These are phyloP conservation scores for Globisporangium radiosum DNA, from an alignment of 352 stramenopile species.

Conservation along the genomic window DNA sequence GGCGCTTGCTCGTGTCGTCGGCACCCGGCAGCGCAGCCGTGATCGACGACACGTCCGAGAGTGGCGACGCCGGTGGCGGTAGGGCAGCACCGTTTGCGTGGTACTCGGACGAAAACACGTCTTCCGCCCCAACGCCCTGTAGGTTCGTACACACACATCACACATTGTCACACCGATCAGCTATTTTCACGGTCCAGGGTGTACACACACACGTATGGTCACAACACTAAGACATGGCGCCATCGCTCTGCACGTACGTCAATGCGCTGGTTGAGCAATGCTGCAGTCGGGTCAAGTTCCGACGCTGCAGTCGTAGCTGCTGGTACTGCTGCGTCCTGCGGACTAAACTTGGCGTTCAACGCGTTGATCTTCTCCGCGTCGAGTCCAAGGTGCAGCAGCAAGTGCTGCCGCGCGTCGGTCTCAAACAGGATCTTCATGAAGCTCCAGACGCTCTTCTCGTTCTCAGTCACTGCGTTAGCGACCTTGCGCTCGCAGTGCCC, in stretches of 20 bases:
- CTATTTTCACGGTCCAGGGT: not conserved
- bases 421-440: constrained; percentile 95
- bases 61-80: constrained; percentile 22
- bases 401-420: constrained; percentile 90
- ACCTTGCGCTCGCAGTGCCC: constrained; percentile 91
- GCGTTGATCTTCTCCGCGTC: constrained; percentile 90
- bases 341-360: constrained; percentile 76
- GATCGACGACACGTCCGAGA: constrained; percentile 45
- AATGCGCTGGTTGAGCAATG: constrained; percentile 58
- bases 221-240: not conserved
- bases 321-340: constrained; percentile 28
- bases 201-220: not conserved
- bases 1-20: constrained; percentile 69
- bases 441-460: constrained; percentile 82
- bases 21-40: constrained; percentile 35
- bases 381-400: constrained; percentile 94
- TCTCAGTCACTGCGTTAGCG: constrained; percentile 35
- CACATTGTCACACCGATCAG: not conserved
- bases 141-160: constrained; percentile 4
- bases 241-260: constrained; percentile 38
- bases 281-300: constrained; percentile 37
- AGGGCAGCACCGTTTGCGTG: constrained; percentile 34
- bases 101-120: constrained; percentile 73
- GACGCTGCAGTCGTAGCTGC: constrained; percentile 7
- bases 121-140: constrained; percentile 56